These are phyloP conservation scores for Iris macrosiphon DNA, from an alignment of 106 monocot genomes.

Conservation along the genomic window DNA sequence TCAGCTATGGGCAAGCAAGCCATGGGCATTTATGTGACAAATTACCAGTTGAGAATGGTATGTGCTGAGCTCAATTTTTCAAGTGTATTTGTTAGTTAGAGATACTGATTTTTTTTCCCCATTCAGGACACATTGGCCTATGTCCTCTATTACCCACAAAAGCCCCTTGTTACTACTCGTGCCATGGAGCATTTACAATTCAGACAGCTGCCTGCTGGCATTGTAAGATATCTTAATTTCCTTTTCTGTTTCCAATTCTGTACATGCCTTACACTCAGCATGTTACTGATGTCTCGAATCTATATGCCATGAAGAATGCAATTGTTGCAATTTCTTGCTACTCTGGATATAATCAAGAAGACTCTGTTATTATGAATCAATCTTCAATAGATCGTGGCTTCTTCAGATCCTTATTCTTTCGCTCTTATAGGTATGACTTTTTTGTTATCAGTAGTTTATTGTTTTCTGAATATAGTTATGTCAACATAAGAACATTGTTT, in stretches of 20 bases:
- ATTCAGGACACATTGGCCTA: conserved; percentile 90
- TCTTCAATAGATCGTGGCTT: conserved; percentile 95
- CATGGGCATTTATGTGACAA: conserved; percentile 94
- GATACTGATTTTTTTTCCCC: neutral
- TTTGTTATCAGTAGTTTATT: conserved; percentile 1
- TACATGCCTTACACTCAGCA: neutral
- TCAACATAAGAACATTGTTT: neutral
- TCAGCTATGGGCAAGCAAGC: conserved; percentile 98
- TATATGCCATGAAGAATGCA: conserved; percentile 48
- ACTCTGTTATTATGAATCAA: conserved; percentile 98
- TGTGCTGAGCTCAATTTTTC: no score
- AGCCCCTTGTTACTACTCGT: conserved; percentile 93
- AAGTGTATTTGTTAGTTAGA: no score
- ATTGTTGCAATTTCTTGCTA: conserved; percentile 98
- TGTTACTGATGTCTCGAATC: neutral
- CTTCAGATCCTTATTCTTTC: conserved; percentile 86
- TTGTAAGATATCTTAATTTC: conserved; percentile 39
- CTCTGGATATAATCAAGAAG: conserved; percentile 98
- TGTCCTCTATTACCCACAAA: conserved; percentile 90
- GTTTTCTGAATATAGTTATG: neutral
- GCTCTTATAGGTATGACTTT: conserved; percentile 69
- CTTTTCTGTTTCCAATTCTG: neutral
- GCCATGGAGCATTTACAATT: conserved; percentile 98
- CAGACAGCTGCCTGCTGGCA: conserved; percentile 90
- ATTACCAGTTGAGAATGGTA: conserved; percentile 89